Evolutionary conservation across 345 rosid genomes (phyloP).

Genomic region (Atalantia buxifolia): DNA sequence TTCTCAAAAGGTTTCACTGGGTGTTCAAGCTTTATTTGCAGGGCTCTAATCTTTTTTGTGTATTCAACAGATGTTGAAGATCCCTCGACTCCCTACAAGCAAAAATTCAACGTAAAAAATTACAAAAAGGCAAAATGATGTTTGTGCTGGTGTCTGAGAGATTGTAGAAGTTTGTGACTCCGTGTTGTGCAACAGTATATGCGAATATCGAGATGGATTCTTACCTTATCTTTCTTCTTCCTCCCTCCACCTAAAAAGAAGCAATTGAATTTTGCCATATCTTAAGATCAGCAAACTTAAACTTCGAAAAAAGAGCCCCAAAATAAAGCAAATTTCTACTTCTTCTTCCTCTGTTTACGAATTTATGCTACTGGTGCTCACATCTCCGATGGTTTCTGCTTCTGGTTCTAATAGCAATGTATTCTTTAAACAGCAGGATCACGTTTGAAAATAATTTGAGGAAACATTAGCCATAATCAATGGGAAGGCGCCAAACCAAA

Average conservation of each 20-base stretch:
- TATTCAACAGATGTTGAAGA: constrained; percentile 21
- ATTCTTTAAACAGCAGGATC: constrained; percentile 9
- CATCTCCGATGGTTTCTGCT: constrained; percentile 32
- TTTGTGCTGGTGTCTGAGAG: background rate
- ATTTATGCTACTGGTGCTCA: constrained; percentile 8
- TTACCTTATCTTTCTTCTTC: constrained; percentile 54
- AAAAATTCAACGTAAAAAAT: background rate
- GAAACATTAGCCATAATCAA: constrained; percentile 69
- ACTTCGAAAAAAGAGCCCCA: background rate
- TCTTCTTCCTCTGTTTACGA: constrained; percentile 1
- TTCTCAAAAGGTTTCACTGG: constrained; percentile 51
- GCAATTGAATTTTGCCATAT: constrained; percentile 54
- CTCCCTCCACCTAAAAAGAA: constrained; percentile 26
- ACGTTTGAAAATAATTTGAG: constrained; percentile 14
- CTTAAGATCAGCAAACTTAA: background rate
- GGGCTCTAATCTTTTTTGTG: constrained; percentile 28
- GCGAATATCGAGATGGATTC: constrained; percentile 2
- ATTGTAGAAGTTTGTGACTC: too few relatives aligned
- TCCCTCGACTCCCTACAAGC: constrained; percentile 32
- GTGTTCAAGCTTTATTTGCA: constrained; percentile 49
- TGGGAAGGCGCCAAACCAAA: constrained; percentile 57
- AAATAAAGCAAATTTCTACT: background rate
- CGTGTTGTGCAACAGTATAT: background rate
- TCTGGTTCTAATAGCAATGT: background rate
- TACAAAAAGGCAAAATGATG: background rate